Evolutionary conservation across 2,329 filamentous ascomycete species (phyloP), one percentile per base, ranked within the genome.

Genomic region (Epichloe scottii): DNA sequence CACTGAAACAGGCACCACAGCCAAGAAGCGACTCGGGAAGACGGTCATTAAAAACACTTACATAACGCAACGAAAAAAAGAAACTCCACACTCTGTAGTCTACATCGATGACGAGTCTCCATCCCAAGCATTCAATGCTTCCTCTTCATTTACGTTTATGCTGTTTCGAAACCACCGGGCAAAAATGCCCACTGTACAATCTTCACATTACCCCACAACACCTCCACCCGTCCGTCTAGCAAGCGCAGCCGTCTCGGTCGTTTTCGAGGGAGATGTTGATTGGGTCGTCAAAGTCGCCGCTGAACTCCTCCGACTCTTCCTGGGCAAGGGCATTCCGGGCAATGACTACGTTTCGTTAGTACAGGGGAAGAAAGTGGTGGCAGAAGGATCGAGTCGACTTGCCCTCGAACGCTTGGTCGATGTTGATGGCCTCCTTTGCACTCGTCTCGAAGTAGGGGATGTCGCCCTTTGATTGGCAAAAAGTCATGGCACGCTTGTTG

Each of bases 391-490:
- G 45, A 19, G 10, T 7, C 6, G 44, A 59, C 71, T 54, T 66
- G 83, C 82, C 80, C 68, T 87, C 83, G 60, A 82, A 82, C 26
- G 78, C 78, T 64, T 81, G 89, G 71, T 98, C 93, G 42, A 98
- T 93, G 65, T 98, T 98, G 71, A 96, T 86, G 54, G 91, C 93
- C 70, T 98, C 93, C 75, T 98, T 98, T 54, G 93, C 93, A 70
- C 90, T 96, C 17, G 93, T 98, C 80, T 98, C 93, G 64, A 98
- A 98, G 71, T 98, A 98, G 17, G 93, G 93, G 58, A 98, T 96
- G 54, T 89, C 89, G 46, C 91, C 91, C 72, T 97, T 96, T 52
- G 89, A 94, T 69, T 96, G 89, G 70, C 93, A 98, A 68, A 96
- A 98, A 14, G 91, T 90, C 81, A 91, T 90, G 53, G 93, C 93